A percentile compares a stretch with the other conserved stretches of the same genome.
These are phyloP conservation scores for Plasmodium reichenowi DNA, from an alignment of 169 alveolate species.

Conservation along the genomic window DNA sequence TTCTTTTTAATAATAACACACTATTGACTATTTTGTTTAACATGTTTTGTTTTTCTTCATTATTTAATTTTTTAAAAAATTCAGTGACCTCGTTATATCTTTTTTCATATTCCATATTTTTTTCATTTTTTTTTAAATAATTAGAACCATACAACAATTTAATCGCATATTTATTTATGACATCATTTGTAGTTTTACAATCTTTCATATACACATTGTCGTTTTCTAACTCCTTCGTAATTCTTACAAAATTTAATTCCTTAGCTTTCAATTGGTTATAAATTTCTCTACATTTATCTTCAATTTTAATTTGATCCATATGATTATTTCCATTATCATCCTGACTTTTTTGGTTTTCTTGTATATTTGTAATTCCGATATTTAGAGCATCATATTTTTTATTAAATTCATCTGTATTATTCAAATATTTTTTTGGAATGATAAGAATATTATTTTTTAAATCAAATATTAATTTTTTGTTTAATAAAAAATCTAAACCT, in stretches of 20 bases:
- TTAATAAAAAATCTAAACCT: constrained; percentile 46
- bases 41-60: constrained; percentile 73
- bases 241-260: constrained; percentile 52
- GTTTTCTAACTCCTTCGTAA: constrained; percentile 49
- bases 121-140: constrained; percentile 9
- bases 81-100: constrained; percentile 47
- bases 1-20: not conserved
- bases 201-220: constrained; percentile 41
- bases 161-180: constrained; percentile 55
- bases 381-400: not conserved
- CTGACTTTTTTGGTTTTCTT: not conserved
- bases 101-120: constrained; percentile 16
- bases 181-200: constrained; percentile 73
- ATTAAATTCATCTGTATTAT: not conserved
- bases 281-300: constrained; percentile 32
- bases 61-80: constrained; percentile 44
- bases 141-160: constrained; percentile 41
- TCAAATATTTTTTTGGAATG: not conserved
- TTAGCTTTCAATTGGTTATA: constrained; percentile 39
- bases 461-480: constrained; percentile 43
- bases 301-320: constrained; percentile 13
- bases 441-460: constrained; percentile 16
- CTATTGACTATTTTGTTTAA: constrained; percentile 18
- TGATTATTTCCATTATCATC: not conserved
- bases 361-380: too few relatives aligned